Evolutionary conservation across 768 basidiomycete species (phyloP).

Genomic region (Xerocomellus amylosporus): DNA sequence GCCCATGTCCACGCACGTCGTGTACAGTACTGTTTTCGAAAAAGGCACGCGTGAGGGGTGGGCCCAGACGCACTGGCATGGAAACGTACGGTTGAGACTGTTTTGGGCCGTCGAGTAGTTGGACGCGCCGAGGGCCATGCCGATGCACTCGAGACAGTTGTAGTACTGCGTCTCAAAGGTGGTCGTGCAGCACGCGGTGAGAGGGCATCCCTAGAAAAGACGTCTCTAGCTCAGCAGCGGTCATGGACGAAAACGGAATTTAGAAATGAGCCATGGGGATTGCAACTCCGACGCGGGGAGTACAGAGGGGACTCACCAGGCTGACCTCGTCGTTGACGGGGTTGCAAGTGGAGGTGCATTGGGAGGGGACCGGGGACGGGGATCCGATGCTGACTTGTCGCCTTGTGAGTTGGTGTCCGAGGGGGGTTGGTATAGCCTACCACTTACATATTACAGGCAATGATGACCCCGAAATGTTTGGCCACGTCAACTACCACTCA

Average conservation of each 20-base stretch:
- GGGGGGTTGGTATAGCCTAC: too few relatives aligned
- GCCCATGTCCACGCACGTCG: slow-evolving; percentile 26
- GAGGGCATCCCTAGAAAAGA: slow-evolving; percentile 26
- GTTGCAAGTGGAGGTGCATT: slow-evolving; percentile 23
- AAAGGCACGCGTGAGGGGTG: background rate
- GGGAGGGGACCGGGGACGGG: slow-evolving; percentile 18
- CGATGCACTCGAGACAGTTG: slow-evolving; percentile 43
- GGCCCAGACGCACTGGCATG: background rate
- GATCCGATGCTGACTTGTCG: slow-evolving; percentile 20
- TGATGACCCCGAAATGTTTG: slow-evolving; percentile 68
- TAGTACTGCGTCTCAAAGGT: slow-evolving; percentile 40
- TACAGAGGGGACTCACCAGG: slow-evolving; percentile 10
- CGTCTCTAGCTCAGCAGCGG: background rate
- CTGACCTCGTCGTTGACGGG: slow-evolving; percentile 24
- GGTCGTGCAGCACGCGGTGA: slow-evolving; percentile 39
- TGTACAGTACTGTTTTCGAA: slow-evolving; percentile 18
- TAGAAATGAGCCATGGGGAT: background rate
- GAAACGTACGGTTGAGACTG: slow-evolving; percentile 35
- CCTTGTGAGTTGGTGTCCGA: background rate
- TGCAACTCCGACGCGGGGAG: slow-evolving; percentile 6
- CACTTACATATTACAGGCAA: too few relatives aligned
- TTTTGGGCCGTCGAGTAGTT: slow-evolving; percentile 32
- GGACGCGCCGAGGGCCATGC: slow-evolving; percentile 18
- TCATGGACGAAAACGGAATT: background rate
- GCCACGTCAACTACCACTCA: slow-evolving; percentile 81